These are phyloP conservation scores for Cercophora scortea DNA, from an alignment of 495 filamentous ascomycete genomes.

Conservation along the genomic window DNA sequence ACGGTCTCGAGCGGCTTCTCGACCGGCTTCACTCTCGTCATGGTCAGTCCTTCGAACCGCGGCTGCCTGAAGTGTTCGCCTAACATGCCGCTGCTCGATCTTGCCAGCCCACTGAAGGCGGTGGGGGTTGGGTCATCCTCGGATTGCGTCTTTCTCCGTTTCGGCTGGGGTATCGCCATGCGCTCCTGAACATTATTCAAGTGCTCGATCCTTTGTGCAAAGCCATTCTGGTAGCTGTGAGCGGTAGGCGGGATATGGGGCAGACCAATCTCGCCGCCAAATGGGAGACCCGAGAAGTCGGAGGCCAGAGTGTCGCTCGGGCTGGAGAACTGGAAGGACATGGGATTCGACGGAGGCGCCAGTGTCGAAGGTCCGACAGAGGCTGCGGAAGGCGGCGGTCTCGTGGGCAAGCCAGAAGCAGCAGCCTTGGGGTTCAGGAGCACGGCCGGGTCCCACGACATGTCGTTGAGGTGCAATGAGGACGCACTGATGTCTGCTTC, in stretches of 20 bases:
- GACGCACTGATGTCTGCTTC: background rate
- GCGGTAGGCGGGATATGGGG: conserved; percentile 6
- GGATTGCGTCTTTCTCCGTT: conserved; percentile 53
- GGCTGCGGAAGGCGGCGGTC: conserved; percentile 8
- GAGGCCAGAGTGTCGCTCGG: conserved; percentile 16
- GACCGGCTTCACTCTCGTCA: conserved; percentile 3
- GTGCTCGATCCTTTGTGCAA: conserved; percentile 51
- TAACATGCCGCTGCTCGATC: conserved; percentile 47
- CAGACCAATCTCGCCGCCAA: background rate
- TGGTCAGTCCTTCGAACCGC: conserved; percentile 31
- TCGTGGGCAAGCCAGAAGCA: conserved; percentile 1
- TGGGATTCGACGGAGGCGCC: conserved; percentile 2
- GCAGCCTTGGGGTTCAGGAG: conserved; percentile 21
- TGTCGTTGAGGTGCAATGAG: conserved; percentile 3
- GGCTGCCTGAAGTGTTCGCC: conserved; percentile 56
- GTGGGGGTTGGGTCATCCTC: conserved; percentile 30
- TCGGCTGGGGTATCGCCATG: conserved; percentile 46
- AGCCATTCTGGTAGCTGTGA: conserved; percentile 24
- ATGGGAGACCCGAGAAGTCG: conserved; percentile 12
- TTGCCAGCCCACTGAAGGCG: conserved; percentile 32
- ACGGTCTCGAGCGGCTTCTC: conserved; percentile 38
- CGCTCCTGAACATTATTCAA: conserved; percentile 67
- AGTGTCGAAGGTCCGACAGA: conserved; percentile 1
- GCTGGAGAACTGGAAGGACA: conserved; percentile 37
- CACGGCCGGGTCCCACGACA: conserved; percentile 19